Conservation (phyloP, 2,329 filamentous ascomycete genomes). For the Lachnellula arida region DNA sequence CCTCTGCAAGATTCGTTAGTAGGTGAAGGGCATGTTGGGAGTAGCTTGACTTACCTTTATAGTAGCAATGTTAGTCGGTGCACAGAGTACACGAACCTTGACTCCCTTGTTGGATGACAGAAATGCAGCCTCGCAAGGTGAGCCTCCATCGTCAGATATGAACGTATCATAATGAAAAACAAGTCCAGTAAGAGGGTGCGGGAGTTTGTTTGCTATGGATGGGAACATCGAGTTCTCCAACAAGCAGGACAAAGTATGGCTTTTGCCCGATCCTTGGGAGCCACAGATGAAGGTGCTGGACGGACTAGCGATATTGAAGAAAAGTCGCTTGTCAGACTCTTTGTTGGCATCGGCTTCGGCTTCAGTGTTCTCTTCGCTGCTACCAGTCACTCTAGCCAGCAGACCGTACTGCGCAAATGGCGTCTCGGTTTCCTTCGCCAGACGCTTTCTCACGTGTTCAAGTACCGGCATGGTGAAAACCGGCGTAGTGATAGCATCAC, state of each 20-base stretch:
- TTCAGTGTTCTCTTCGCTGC: background rate
- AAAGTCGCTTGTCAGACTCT: constrained; percentile 31
- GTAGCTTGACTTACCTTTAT: constrained; percentile 32
- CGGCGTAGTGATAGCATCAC: constrained; percentile 10
- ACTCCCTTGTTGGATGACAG: constrained; percentile 42
- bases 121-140: constrained; percentile 50
- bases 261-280: constrained; percentile 58
- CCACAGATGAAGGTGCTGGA: constrained; percentile 60
- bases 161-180: constrained; percentile 53
- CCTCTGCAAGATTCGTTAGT: background rate
- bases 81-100: constrained; percentile 47
- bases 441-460: constrained; percentile 2
- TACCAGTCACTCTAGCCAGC: constrained; percentile 15
- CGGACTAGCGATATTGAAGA: constrained; percentile 50
- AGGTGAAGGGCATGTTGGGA: background rate
- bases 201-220: constrained; percentile 38
- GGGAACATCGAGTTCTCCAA: constrained; percentile 43
- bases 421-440: background rate
- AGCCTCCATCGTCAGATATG: constrained; percentile 32
- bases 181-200: constrained; percentile 45
- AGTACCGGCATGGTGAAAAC: constrained; percentile 22
- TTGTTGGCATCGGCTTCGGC: background rate
- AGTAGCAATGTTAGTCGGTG: constrained; percentile 40
- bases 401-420: constrained; percentile 26
- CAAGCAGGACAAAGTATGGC: constrained; percentile 54